Percentiles rank a stretch among this genome's conserved stretches.
These are phyloP conservation scores for Urostyla sp. DNA, from an alignment of 73 alveolate species.

Conservation along the genomic window DNA sequence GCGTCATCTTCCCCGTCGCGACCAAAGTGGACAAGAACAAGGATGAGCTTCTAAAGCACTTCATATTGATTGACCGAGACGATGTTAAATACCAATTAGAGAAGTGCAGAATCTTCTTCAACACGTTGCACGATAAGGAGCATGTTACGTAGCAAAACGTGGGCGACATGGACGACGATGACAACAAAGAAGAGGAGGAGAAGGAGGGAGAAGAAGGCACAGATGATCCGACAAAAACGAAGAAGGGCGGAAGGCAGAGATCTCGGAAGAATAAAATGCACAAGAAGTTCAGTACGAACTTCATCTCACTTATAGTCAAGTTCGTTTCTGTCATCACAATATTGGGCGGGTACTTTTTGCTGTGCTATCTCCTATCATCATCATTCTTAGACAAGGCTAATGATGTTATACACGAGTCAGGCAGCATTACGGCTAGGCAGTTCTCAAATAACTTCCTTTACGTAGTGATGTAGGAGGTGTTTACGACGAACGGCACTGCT, in stretches of 20 bases:
- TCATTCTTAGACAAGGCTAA: slow-evolving; percentile 22
- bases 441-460: slow-evolving; percentile 53
- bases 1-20: slow-evolving; percentile 60
- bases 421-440: slow-evolving; percentile 48
- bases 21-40: slow-evolving; percentile 57
- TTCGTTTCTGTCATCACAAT: slow-evolving; percentile 29
- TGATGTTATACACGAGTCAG: slow-evolving; percentile 48
- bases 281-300: slow-evolving; percentile 58
- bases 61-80: slow-evolving; percentile 48
- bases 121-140: slow-evolving; percentile 60
- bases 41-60: slow-evolving; percentile 55
- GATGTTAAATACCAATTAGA: slow-evolving; percentile 56
- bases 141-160: slow-evolving; percentile 44
- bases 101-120: slow-evolving; percentile 60
- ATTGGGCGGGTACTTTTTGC: slow-evolving; percentile 54
- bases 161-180: slow-evolving; percentile 58
- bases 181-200: slow-evolving; percentile 46
- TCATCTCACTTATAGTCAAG: slow-evolving; percentile 36
- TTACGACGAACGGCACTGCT: slow-evolving; percentile 57
- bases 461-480: slow-evolving; percentile 49
- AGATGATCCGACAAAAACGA: slow-evolving; percentile 8
- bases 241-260: slow-evolving; percentile 8
- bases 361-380: slow-evolving; percentile 32
- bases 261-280: slow-evolving; percentile 66
- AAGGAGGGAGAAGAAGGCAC: slow-evolving; percentile 49